Evolutionary conservation across 768 basidiomycete species (phyloP).

Genomic region (Lactarius sp.): DNA sequence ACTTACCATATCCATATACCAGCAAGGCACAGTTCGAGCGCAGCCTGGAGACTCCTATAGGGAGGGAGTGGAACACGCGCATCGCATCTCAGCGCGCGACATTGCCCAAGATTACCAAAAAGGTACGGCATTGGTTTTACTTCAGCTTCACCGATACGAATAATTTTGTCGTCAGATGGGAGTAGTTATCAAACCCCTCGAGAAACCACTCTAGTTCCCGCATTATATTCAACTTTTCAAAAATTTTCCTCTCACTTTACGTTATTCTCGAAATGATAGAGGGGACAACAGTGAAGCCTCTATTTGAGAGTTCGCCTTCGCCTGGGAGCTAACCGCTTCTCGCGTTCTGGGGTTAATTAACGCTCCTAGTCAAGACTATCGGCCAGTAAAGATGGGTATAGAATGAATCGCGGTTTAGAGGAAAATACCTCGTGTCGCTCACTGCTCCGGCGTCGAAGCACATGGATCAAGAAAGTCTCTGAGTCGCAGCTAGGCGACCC

Average conservation of each 20-base stretch:
- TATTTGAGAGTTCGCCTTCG: neutral
- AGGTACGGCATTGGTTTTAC: slow-evolving; percentile 44
- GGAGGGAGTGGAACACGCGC: slow-evolving; percentile 91
- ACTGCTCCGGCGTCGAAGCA: too few relatives aligned
- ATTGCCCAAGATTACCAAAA: slow-evolving; percentile 80
- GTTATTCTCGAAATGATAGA: neutral
- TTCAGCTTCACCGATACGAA: neutral
- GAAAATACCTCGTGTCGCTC: neutral
- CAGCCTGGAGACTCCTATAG: slow-evolving; percentile 73
- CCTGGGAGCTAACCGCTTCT: neutral
- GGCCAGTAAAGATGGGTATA: neutral
- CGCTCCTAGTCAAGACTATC: neutral
- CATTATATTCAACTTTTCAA: neutral
- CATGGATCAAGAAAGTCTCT: too few relatives aligned
- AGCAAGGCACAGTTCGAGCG: slow-evolving; percentile 90
- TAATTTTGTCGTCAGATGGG: slow-evolving; percentile 48
- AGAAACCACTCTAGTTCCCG: slow-evolving; percentile 42
- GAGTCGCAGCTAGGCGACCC: too few relatives aligned
- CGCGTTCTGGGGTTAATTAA: too few relatives aligned
- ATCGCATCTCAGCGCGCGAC: slow-evolving; percentile 80
- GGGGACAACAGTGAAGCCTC: neutral
- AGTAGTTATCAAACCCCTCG: slow-evolving; percentile 62
- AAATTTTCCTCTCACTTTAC: neutral
- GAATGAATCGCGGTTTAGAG: neutral
- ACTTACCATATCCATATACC: slow-evolving; percentile 93